These are phyloP conservation scores for Echeveria elegans DNA, from an alignment of 164 flowering plant genomes.

Conservation along the genomic window DNA sequence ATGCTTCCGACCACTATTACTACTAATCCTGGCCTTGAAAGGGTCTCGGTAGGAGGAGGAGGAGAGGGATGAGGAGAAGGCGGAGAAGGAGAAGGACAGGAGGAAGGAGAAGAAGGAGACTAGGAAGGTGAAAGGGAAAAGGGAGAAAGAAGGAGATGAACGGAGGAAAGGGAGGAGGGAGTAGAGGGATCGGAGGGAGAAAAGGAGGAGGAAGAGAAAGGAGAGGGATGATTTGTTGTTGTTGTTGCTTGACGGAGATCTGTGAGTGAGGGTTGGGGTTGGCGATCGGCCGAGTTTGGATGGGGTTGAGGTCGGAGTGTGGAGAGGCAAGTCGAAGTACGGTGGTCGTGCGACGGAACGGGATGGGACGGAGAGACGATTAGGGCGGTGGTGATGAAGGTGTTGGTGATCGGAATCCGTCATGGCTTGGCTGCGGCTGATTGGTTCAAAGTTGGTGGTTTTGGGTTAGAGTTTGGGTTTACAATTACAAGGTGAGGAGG, in stretches of 20 bases:
- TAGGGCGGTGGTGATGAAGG: constrained; percentile 51
- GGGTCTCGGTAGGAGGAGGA: constrained; percentile 10
- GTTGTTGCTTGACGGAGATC: constrained; percentile 12
- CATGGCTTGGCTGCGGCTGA: constrained; percentile 12
- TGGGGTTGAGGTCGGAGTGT: constrained; percentile 68
- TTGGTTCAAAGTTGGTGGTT: not conserved
- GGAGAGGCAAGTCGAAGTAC: constrained; percentile 29
- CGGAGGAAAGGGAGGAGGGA: constrained; percentile 55
- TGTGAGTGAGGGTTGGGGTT: constrained; percentile 11
- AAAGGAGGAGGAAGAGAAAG: constrained; percentile 55
- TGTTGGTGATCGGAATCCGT: constrained; percentile 41
- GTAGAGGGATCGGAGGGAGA: constrained; percentile 72
- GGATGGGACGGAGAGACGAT: constrained; percentile 56
- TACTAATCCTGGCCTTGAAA: no score
- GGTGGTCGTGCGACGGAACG: constrained; percentile 27
- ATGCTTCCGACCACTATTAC: constrained; percentile 12
- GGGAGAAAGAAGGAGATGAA: constrained; percentile 30
- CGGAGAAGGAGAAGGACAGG: constrained; percentile 23
- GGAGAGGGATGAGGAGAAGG: constrained; percentile 20
- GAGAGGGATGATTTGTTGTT: constrained; percentile 28
- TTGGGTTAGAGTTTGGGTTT: not conserved
- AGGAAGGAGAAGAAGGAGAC: constrained; percentile 45
- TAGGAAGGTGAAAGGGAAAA: constrained; percentile 28
- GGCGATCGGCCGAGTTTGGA: constrained; percentile 47
- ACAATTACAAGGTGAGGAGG: not conserved